A percentile compares a stretch with the other conserved stretches of the same genome.
Conservation (phyloP, 768 basidiomycete species). For the Tephrocybe sp. region DNA sequence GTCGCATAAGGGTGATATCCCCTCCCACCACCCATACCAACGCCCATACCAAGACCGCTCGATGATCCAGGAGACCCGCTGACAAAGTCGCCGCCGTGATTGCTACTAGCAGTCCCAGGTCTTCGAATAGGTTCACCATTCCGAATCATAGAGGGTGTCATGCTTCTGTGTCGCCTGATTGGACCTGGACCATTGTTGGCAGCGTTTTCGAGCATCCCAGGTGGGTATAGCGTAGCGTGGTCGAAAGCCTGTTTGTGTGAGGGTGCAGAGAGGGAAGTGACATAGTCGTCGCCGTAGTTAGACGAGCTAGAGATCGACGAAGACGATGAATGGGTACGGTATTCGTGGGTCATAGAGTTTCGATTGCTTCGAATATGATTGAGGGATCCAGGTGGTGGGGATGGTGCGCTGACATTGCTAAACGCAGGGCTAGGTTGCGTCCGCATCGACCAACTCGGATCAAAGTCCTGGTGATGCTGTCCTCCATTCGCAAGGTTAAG, state of each 20-base stretch:
- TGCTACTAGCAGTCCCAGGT: slow-evolving; percentile 43
- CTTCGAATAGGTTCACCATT: slow-evolving; percentile 48
- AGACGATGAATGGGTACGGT: slow-evolving; percentile 26
- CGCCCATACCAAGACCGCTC: too few relatives aligned
- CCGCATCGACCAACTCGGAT: slow-evolving; percentile 38
- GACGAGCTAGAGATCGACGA: slow-evolving; percentile 29
- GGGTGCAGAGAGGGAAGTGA: slow-evolving; percentile 61
- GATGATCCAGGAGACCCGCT: slow-evolving; percentile 33
- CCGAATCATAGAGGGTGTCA: slow-evolving; percentile 65
- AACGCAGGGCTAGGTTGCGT: slow-evolving; percentile 39
- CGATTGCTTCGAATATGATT: slow-evolving; percentile 23
- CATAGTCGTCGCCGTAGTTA: slow-evolving; percentile 35
- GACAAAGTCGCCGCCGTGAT: slow-evolving; percentile 34
- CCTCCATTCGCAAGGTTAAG: slow-evolving; percentile 1
- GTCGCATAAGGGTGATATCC: slow-evolving; percentile 59
- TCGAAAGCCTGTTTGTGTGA: slow-evolving; percentile 69
- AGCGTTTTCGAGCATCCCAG: slow-evolving; percentile 35
- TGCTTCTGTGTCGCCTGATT: slow-evolving; percentile 68
- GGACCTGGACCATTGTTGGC: slow-evolving; percentile 55
- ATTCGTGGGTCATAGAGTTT: slow-evolving; percentile 21
- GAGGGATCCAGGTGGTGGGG: slow-evolving; percentile 31
- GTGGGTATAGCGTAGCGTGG: slow-evolving; percentile 48
- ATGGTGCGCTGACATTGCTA: slow-evolving; percentile 35
- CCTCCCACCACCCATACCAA: slow-evolving; percentile 31
- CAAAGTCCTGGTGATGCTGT: slow-evolving; percentile 6